These are phyloP conservation scores for Tulasnella calospora DNA, from an alignment of 768 basidiomycete genomes.

Conservation along the genomic window DNA sequence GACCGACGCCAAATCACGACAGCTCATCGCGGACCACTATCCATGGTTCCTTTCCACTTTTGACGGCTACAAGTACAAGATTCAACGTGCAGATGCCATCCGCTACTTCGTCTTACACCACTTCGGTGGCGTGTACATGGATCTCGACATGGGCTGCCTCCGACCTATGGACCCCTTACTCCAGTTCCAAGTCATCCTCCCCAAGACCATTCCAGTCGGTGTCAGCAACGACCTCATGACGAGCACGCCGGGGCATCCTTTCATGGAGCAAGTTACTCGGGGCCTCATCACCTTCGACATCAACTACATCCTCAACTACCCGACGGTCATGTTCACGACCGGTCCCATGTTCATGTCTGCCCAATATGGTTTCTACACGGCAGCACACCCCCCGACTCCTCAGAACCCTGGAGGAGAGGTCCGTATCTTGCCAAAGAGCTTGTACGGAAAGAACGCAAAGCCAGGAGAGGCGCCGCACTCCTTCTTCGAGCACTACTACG, in stretches of 20 bases:
- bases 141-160: conserved; percentile 92
- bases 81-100: conserved; percentile 95
- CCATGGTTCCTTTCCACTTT: conserved; percentile 92
- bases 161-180: conserved; percentile 82
- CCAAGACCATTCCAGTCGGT: conserved; percentile 94
- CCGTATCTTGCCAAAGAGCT: conserved; percentile 86
- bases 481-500: conserved; percentile 97
- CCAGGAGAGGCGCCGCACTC: conserved; percentile 77
- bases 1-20: conserved; percentile 87
- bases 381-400: conserved; percentile 55
- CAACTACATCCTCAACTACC: conserved; percentile 92
- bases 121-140: conserved; percentile 93
- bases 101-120: conserved; percentile 96
- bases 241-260: conserved; percentile 74
- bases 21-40: conserved; percentile 84
- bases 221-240: conserved; percentile 98
- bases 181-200: conserved; percentile 79
- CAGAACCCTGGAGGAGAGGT: conserved; percentile 60
- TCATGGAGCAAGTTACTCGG: conserved; percentile 90
- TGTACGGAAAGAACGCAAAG: conserved; percentile 97
- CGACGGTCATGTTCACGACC: conserved; percentile 99
- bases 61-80: conserved; percentile 83
- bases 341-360: conserved; percentile 98
- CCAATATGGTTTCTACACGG: conserved; percentile 82
- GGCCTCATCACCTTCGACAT: conserved; percentile 89